Conservation (phyloP, 441 rosid species). For the Biscutella laevigata region DNA sequence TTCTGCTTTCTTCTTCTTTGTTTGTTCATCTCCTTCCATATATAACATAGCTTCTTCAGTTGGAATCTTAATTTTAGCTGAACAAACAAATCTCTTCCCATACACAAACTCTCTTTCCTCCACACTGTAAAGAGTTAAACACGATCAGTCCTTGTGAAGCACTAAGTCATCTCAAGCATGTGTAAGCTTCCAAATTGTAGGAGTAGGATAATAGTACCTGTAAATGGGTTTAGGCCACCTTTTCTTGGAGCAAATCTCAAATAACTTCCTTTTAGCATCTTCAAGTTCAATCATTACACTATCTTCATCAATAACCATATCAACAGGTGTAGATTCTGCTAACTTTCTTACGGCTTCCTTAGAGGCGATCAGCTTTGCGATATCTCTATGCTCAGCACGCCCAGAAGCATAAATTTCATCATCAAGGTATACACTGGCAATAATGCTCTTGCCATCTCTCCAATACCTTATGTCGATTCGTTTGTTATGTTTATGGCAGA, state of each 20-base stretch:
- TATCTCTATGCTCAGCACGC: conserved; percentile 50
- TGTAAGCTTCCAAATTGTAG: not conserved
- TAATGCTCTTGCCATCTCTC: conserved; percentile 24
- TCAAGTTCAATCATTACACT: conserved; percentile 34
- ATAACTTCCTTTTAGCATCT: conserved; percentile 54
- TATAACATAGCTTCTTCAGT: conserved; percentile 25
- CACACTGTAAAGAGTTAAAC: conserved; percentile 31
- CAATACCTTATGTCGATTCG: conserved; percentile 33
- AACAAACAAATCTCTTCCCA: conserved; percentile 37
- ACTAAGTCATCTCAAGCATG: not conserved
- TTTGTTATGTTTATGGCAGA: conserved; percentile 65
- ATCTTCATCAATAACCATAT: conserved; percentile 17
- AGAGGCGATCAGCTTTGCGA: conserved; percentile 56
- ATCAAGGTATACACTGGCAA: conserved; percentile 47
- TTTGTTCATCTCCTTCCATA: conserved; percentile 40
- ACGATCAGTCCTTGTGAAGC: not conserved
- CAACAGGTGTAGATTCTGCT: conserved; percentile 17
- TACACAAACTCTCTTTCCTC: conserved; percentile 44
- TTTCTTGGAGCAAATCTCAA: conserved; percentile 45
- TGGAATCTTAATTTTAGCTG: conserved; percentile 43
- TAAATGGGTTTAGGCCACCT: conserved; percentile 62
- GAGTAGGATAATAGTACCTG: conserved; percentile 33
- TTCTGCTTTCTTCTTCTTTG: conserved; percentile 50
- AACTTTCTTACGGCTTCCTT: conserved; percentile 44
- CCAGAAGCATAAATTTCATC: conserved; percentile 41